Evolutionary conservation across 768 basidiomycete species (phyloP).

Genomic region (Tubosaeta sp.): DNA sequence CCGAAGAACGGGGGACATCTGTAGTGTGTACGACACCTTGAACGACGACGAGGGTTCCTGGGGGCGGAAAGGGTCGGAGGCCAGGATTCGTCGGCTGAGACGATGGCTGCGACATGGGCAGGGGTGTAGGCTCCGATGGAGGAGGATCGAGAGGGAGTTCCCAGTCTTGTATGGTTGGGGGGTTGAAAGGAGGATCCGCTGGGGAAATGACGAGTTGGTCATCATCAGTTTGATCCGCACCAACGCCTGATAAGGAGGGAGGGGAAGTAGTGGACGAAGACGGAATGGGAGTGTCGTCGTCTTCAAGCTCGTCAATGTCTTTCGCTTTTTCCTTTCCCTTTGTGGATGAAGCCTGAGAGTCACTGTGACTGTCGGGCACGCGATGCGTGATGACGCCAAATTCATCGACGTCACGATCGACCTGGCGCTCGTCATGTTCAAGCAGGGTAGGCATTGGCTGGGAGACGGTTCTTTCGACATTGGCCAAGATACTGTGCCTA

Average conservation of each 20-base stretch:
- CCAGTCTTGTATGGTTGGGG: constrained; percentile 7
- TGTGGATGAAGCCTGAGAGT: constrained; percentile 18
- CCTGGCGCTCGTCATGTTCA: constrained; percentile 28
- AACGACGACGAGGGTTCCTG: constrained; percentile 77
- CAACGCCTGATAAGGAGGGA: constrained; percentile 1
- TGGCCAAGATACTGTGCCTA: constrained; percentile 11
- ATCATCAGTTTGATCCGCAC: constrained; percentile 5
- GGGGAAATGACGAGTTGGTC: constrained; percentile 24
- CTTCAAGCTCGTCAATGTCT: constrained; percentile 11
- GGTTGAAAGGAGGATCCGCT: constrained; percentile 8
- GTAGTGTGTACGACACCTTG: constrained; percentile 81
- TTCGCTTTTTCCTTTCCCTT: constrained; percentile 38
- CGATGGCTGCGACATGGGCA: constrained; percentile 20
- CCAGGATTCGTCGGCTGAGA: constrained; percentile 16
- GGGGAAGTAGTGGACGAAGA: constrained; percentile 18
- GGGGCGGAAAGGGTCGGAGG: constrained; percentile 58
- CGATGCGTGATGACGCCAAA: constrained; percentile 23
- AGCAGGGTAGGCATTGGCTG: constrained; percentile 12
- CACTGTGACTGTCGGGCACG: constrained; percentile 27
- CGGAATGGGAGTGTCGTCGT: constrained; percentile 2
- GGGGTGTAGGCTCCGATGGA: constrained; percentile 11
- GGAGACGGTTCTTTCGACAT: constrained; percentile 11
- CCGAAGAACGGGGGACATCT: constrained; percentile 46
- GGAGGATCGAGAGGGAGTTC: constrained; percentile 10
- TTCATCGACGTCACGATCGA: constrained; percentile 28